Evolutionary conservation across 225 moss, liverwort and hornwort species (phyloP).

Genomic region (Bryoerythrophyllum caledonicum): DNA sequence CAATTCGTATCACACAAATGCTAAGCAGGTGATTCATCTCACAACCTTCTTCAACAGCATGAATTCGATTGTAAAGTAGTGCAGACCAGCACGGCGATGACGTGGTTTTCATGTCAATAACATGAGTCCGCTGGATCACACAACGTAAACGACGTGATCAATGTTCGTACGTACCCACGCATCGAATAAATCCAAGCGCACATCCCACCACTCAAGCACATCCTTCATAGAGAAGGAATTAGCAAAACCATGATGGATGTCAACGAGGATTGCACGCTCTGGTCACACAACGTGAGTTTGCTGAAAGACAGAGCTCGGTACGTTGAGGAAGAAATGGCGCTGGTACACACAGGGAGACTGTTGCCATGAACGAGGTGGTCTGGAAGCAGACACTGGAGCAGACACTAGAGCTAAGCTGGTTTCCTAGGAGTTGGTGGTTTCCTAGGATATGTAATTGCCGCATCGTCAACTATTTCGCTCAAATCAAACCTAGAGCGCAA

Average conservation of each 20-base stretch:
- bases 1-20: slow-evolving; percentile 1
- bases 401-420: too few species aligned
- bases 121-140: neutral
- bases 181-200: too few species aligned
- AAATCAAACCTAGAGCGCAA: neutral
- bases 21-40: neutral
- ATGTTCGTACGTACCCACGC: too few species aligned
- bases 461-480: neutral
- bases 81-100: neutral
- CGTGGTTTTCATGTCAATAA: neutral
- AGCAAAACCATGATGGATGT: slow-evolving; percentile 26
- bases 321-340: slow-evolving; percentile 35
- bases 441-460: neutral
- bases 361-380: too few species aligned
- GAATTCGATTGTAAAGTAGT: neutral
- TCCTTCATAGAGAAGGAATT: neutral
- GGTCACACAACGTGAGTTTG: slow-evolving; percentile 28
- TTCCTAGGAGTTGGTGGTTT: too few species aligned
- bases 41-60: neutral
- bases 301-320: neutral
- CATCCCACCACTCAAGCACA: too few species aligned
- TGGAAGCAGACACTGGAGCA: too few species aligned
- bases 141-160: slow-evolving; percentile 23
- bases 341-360: too few species aligned
- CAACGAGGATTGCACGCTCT: slow-evolving; percentile 38